Evolutionary conservation across 1,284 basidiomycete genomes (phyloP), one percentile per base, ranked within the genome.

Genomic region (Cronartium quercuum): DNA sequence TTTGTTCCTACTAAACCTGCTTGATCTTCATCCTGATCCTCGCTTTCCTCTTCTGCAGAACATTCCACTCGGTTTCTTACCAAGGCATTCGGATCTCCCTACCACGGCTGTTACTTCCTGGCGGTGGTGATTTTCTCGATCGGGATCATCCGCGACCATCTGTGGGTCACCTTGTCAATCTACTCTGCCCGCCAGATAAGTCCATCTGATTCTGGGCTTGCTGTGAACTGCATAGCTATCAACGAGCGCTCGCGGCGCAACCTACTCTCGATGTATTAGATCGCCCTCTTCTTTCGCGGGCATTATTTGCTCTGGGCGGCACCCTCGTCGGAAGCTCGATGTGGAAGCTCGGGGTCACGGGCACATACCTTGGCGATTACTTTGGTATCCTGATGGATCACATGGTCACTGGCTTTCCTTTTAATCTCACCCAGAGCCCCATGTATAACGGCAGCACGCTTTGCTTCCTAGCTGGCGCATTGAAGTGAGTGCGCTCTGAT

Each of bases 321-420:
- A 67, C 79, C 55, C 77, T 82, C 66, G 81, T 82, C n/a, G 67
- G 79, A 18, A 77, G 77, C 18, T 81, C 80, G 38, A 82, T 82
- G 81, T 82, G 78, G 77, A 78, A 78, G 15, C 73, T 82, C 6
- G 81, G 81, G 68, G 77, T 82, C 18, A 82, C 81, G 15, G 81
- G 81, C 42, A 82, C 81, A 21, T 82, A 82, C 76, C 76, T 82
- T 4, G 81, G 81, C 24, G 81, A 82, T 77, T 82, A 82, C 78
- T 82, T 82, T 79, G 81, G 81, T 47, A 82, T 82, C 75, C 76
- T 82, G 6, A 82, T 82, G 81, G 78, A 80, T 66, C 70, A 78
- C 73, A 81, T 81, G 51, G 81, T 82, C 55, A 79, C 80, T 2
- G 78, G 80, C 40, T 82, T 82, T 66, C 81, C 81, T 0, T 82